Conservation (phyloP, 1,284 basidiomycete genomes). For the Ceratobasidium sp. region DNA sequence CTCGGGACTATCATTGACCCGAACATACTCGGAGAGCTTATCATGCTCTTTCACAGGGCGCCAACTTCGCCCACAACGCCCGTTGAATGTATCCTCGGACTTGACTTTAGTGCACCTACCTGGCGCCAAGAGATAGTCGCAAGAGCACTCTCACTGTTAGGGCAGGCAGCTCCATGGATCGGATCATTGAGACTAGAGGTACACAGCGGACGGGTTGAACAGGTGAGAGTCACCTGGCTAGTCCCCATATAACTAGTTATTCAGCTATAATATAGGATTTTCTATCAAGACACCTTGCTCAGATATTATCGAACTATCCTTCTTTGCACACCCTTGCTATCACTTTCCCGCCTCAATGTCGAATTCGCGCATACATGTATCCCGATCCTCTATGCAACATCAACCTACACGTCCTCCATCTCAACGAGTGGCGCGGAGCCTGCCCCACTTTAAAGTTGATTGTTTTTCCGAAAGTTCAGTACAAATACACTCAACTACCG, state of each 20-base stretch:
- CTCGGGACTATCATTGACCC: neutral
- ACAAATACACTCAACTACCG: no score
- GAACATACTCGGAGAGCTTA: neutral
- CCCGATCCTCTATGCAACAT: slow-evolving; percentile 2
- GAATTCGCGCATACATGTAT: no score
- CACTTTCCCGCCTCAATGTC: neutral
- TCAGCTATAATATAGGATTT: neutral
- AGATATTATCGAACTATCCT: neutral
- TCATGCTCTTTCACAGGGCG: neutral
- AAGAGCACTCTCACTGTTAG: neutral
- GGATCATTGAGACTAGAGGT: slow-evolving; percentile 18
- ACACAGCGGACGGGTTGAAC: neutral
- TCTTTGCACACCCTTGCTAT: slow-evolving; percentile 12
- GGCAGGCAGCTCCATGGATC: neutral
- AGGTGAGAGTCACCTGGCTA: neutral
- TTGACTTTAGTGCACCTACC: no score
- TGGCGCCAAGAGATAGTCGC: neutral
- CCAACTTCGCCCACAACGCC: neutral
- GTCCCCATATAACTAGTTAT: neutral
- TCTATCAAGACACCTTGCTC: neutral
- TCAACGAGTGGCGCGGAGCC: slow-evolving; percentile 6
- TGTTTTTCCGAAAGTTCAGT: slow-evolving; percentile 1
- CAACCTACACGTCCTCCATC: neutral
- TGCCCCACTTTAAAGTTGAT: slow-evolving; percentile 3
- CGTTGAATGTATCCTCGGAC: neutral